Evolutionary conservation across 805 yeast genomes (phyloP).

Genomic region (Candida vaughaniae): DNA sequence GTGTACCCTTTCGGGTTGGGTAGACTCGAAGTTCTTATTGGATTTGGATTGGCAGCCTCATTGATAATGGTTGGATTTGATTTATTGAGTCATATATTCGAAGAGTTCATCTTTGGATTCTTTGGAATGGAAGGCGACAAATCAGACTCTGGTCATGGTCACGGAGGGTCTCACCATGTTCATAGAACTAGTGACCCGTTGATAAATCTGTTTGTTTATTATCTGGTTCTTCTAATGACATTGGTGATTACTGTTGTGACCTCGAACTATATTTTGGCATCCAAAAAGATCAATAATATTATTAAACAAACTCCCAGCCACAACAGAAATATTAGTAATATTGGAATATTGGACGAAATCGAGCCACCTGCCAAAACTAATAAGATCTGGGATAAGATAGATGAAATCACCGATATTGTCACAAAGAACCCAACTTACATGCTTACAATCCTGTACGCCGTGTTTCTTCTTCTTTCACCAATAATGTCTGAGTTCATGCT

Average conservation of each 20-base stretch:
- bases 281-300: constrained; percentile 34
- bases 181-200: constrained; percentile 28
- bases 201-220: constrained; percentile 24
- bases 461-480: constrained; percentile 43
- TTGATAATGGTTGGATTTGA: constrained; percentile 90
- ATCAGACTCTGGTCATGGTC: constrained; percentile 20
- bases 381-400: constrained; percentile 9
- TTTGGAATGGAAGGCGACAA: constrained; percentile 17
- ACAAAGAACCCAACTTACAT: constrained; percentile 45
- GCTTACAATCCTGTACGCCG: constrained; percentile 43
- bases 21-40: constrained; percentile 82
- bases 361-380: constrained; percentile 4
- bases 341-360: constrained; percentile 12
- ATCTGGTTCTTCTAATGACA: constrained; percentile 22
- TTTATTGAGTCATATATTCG: constrained; percentile 80
- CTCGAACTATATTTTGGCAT: constrained; percentile 32
- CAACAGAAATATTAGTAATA: constrained; percentile 14
- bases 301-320: constrained; percentile 21
- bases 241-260: constrained; percentile 30
- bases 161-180: constrained; percentile 39
- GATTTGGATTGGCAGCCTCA: constrained; percentile 83
- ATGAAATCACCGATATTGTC: constrained; percentile 12
- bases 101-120: constrained; percentile 57
- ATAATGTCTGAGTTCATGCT: constrained; percentile 30
- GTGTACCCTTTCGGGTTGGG: constrained; percentile 91